A percentile compares a stretch with the other conserved stretches of the same genome.
These are phyloP conservation scores for Puccinia coronata DNA, from an alignment of 1,284 basidiomycete genomes.

Conservation along the genomic window DNA sequence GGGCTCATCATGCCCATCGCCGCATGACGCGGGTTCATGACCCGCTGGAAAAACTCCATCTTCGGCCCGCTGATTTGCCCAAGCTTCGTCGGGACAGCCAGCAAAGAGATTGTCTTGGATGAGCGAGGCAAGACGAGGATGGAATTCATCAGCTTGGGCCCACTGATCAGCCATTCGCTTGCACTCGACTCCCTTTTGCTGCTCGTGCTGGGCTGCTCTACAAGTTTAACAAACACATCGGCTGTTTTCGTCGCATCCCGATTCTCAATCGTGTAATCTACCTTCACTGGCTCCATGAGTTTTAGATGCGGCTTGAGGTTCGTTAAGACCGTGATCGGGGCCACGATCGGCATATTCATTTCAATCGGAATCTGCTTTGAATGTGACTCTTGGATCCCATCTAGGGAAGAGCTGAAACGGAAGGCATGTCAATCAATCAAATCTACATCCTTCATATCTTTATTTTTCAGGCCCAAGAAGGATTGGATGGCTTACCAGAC, in stretches of 20 bases:
- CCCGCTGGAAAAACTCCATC: slow-evolving; percentile 14
- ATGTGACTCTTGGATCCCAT: not conserved
- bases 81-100: slow-evolving; percentile 5
- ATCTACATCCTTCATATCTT: not conserved
- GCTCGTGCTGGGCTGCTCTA: not conserved
- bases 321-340: slow-evolving; percentile 15
- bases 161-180: slow-evolving; percentile 9
- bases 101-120: not conserved
- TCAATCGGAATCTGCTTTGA: not conserved
- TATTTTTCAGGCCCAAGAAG: not conserved
- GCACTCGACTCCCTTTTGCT: slow-evolving; percentile 4
- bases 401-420: not conserved
- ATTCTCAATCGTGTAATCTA: slow-evolving; percentile 21
- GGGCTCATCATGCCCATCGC: not conserved
- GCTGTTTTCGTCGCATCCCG: slow-evolving; percentile 1
- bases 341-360: not conserved
- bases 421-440: not conserved
- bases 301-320: slow-evolving; percentile 17
- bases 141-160: slow-evolving; percentile 15
- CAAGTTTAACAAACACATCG: not conserved
- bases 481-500: slow-evolving; percentile 16
- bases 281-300: not conserved
- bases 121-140: slow-evolving; percentile 15
- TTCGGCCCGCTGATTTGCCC: not conserved
- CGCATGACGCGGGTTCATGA: not conserved